Evolutionary conservation across 1,139 yeast genomes (phyloP).

Genomic region (Spencermartinsiella ligniputridi): DNA sequence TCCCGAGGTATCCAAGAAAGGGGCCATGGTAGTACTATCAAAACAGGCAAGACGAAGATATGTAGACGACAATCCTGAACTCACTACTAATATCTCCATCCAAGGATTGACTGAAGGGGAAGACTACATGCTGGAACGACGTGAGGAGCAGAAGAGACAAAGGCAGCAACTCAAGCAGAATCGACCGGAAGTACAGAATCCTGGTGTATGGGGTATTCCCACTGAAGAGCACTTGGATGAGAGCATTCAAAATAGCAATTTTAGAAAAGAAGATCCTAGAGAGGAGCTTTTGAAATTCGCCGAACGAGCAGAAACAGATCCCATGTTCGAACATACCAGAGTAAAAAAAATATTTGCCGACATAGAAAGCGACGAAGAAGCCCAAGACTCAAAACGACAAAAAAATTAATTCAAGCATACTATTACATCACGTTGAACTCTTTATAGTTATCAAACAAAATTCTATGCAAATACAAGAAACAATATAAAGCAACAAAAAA

Average conservation of each 20-base stretch:
- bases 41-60: slow-evolving; percentile 36
- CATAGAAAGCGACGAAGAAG: slow-evolving; percentile 11
- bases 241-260: slow-evolving; percentile 19
- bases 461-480: slow-evolving; percentile 5
- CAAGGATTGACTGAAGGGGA: slow-evolving; percentile 26
- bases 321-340: slow-evolving; percentile 18
- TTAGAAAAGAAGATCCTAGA: slow-evolving; percentile 35
- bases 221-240: slow-evolving; percentile 23
- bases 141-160: slow-evolving; percentile 12
- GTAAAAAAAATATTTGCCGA: slow-evolving; percentile 7
- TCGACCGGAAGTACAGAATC: slow-evolving; percentile 14
- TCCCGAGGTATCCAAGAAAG: slow-evolving; percentile 33
- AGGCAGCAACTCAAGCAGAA: slow-evolving; percentile 11
- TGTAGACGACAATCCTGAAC: slow-evolving; percentile 33
- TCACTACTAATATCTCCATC: slow-evolving; percentile 31
- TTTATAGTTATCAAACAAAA: background rate
- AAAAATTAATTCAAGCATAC: background rate
- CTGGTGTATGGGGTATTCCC: slow-evolving; percentile 26
- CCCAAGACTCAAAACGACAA: slow-evolving; percentile 8
- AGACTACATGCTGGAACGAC: slow-evolving; percentile 10
- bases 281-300: slow-evolving; percentile 37
- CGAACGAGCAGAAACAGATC: slow-evolving; percentile 29
- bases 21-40: slow-evolving; percentile 34
- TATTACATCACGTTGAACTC: background rate
- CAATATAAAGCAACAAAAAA: slow-evolving; percentile 4